These are phyloP conservation scores for Gastrodia elata DNA, from an alignment of 106 monocot genomes.

Conservation along the genomic window DNA sequence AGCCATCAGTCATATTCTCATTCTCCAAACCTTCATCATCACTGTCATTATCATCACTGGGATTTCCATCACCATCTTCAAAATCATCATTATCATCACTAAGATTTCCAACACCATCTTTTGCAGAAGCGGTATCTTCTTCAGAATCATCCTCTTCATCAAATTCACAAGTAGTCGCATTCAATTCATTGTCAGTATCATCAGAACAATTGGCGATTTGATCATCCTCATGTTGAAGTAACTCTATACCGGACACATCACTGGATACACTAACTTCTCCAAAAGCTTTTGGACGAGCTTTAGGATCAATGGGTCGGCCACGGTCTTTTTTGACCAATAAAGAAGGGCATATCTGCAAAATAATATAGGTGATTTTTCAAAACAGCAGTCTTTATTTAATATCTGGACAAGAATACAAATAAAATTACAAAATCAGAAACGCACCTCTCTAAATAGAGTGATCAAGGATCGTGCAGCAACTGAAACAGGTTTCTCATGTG, in stretches of 20 bases:
- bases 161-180: background rate
- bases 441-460: conserved; percentile 86
- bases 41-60: conserved; percentile 3
- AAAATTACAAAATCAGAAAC: background rate
- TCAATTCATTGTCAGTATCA: conserved; percentile 20
- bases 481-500: conserved; percentile 92
- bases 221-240: conserved; percentile 48
- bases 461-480: conserved; percentile 89
- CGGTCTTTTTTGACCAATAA: conserved; percentile 89
- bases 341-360: conserved; percentile 84
- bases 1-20: background rate
- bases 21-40: conserved; percentile 12
- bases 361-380: conserved; percentile 11
- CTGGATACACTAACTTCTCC: conserved; percentile 67
- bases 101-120: conserved; percentile 12
- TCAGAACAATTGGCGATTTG: conserved; percentile 20
- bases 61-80: conserved; percentile 12
- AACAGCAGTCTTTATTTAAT: background rate
- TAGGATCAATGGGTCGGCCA: conserved; percentile 77
- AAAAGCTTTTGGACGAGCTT: conserved; percentile 89
- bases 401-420: background rate
- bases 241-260: conserved; percentile 70
- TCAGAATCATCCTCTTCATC: conserved; percentile 18
- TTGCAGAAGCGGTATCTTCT: conserved; percentile 4
- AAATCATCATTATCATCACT: conserved; percentile 12